Conservation (phyloP, 2,329 filamentous ascomycete genomes). For the Dactylellina leptospora region DNA sequence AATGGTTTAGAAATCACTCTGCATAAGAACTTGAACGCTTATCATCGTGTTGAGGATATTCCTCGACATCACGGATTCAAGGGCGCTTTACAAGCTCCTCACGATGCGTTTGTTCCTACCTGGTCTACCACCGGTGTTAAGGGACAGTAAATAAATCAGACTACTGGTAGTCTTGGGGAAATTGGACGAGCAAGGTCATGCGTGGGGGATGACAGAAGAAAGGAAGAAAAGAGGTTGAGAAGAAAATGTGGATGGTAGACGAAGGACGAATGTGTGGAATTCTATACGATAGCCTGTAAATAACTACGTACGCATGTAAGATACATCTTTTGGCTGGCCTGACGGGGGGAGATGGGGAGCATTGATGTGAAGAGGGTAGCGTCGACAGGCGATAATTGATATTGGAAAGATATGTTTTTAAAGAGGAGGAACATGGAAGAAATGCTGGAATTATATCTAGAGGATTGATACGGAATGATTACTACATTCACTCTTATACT, state of each 20-base stretch:
- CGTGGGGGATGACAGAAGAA: neutral
- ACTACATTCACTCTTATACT: too few relatives aligned
- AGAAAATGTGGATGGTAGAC: neutral
- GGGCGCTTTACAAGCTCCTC: constrained; percentile 66
- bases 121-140: constrained; percentile 40
- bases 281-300: constrained; percentile 27
- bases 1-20: constrained; percentile 70
- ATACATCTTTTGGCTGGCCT: constrained; percentile 38
- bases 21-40: constrained; percentile 90
- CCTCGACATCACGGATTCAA: constrained; percentile 73
- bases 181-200: neutral
- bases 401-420: too few relatives aligned
- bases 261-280: neutral
- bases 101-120: constrained; percentile 27
- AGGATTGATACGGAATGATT: constrained; percentile 10
- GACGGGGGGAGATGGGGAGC: neutral
- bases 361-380: constrained; percentile 13
- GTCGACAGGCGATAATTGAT: neutral
- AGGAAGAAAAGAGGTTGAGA: neutral
- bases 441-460: neutral
- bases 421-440: constrained; percentile 19
- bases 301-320: constrained; percentile 41
- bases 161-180: neutral
- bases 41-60: constrained; percentile 80
- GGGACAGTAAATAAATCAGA: constrained; percentile 8